Evolutionary conservation across 2,329 filamentous ascomycete species (phyloP).

Genomic region (Fonsecaea pedrosoi): DNA sequence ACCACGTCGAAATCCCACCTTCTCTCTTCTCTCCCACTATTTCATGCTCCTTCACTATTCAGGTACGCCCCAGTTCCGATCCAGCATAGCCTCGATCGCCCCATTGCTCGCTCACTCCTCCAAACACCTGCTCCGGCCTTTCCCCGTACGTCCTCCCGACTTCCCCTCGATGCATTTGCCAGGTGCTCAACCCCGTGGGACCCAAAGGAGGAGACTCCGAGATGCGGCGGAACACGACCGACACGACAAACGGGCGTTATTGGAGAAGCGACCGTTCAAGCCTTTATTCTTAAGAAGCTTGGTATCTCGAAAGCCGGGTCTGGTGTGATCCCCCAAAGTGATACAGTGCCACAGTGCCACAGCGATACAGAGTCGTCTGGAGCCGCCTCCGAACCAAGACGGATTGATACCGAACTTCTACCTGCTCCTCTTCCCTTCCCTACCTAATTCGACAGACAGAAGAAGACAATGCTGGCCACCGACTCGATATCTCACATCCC

Average conservation of each 20-base stretch:
- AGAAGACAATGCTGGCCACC: slow-evolving; percentile 7
- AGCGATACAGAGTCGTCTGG: background rate
- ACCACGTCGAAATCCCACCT: background rate
- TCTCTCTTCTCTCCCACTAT: background rate
- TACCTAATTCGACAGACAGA: background rate
- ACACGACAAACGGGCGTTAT: background rate
- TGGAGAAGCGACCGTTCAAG: slow-evolving; percentile 5
- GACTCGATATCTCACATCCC: slow-evolving; percentile 13
- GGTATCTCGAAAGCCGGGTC: slow-evolving; percentile 4
- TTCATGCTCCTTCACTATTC: background rate
- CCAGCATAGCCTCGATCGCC: background rate
- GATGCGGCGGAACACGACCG: background rate
- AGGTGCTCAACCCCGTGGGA: background rate
- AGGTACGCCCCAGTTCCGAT: background rate
- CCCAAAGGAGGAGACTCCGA: background rate
- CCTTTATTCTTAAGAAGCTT: slow-evolving; percentile 23
- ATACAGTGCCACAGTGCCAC: background rate
- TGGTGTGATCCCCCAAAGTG: background rate
- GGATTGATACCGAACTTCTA: too few relatives aligned
- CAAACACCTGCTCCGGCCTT: background rate
- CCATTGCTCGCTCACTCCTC: background rate
- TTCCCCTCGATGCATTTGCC: background rate
- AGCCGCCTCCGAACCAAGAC: background rate
- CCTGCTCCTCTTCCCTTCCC: background rate
- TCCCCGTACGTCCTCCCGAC: background rate